phyloP scores from a whole-genome alignment of 2,329 filamentous ascomycete genomes.

The Pseudogymnoascus sp. region DNA sequence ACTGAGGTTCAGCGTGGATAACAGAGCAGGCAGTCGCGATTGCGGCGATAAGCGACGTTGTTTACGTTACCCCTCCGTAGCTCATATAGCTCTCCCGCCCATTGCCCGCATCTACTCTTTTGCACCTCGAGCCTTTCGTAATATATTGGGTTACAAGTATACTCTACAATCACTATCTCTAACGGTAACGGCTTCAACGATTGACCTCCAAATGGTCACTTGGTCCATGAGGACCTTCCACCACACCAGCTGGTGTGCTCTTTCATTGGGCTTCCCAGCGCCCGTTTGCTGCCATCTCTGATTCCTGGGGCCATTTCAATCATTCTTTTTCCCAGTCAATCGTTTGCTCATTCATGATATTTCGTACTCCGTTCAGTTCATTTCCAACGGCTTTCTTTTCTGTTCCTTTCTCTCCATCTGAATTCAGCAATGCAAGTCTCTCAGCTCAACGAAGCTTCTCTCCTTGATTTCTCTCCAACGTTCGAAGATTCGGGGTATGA shows the following conservation, averaged over 20 bases:
- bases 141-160: not conserved
- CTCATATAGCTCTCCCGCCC: not conserved
- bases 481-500: constrained; percentile 8
- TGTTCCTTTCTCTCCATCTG: not conserved
- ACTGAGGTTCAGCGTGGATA: not conserved
- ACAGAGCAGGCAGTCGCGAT: constrained; percentile 10
- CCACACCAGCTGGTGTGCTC: constrained; percentile 7
- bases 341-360: not conserved
- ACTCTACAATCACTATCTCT: constrained; percentile 5
- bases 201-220: constrained; percentile 2
- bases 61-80: constrained; percentile 4
- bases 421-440: constrained; percentile 1
- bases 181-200: not conserved
- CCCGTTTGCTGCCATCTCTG: not conserved
- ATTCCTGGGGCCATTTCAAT: constrained; percentile 2
- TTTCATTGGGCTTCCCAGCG: not conserved
- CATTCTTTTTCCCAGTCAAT: constrained; percentile 7
- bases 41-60: constrained; percentile 6
- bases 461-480: not conserved
- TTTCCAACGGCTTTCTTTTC: not conserved
- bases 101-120: not conserved
- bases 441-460: not conserved
- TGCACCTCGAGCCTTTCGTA: constrained; percentile 9
- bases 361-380: not conserved
- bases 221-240: constrained; percentile 2